These are phyloP conservation scores for Sugiyamaella sp. DNA, from an alignment of 1,139 yeast species.

Conservation along the genomic window DNA sequence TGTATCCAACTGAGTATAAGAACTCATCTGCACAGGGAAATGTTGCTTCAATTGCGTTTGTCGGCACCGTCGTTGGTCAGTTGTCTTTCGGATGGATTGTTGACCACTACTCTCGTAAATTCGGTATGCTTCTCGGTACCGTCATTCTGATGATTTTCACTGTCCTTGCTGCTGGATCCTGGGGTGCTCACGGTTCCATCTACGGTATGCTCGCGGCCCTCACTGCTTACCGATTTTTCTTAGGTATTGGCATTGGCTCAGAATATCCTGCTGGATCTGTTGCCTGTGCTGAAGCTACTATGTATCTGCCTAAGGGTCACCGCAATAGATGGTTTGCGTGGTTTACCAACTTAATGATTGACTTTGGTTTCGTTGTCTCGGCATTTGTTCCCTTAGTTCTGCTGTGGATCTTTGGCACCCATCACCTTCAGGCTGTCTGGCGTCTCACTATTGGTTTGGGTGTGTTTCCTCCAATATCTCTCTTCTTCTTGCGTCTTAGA, in stretches of 20 bases:
- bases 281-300: slow-evolving; percentile 91
- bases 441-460: slow-evolving; percentile 90
- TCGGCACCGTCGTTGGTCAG: slow-evolving; percentile 90
- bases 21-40: slow-evolving; percentile 71
- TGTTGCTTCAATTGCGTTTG: slow-evolving; percentile 87
- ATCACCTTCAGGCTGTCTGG: slow-evolving; percentile 84
- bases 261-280: slow-evolving; percentile 95
- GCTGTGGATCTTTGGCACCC: slow-evolving; percentile 74
- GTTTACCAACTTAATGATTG: slow-evolving; percentile 90
- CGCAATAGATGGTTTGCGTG: slow-evolving; percentile 88
- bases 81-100: slow-evolving; percentile 75
- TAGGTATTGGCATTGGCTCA: slow-evolving; percentile 78
- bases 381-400: slow-evolving; percentile 86
- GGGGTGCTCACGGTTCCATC: slow-evolving; percentile 68
- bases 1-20: slow-evolving; percentile 67
- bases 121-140: slow-evolving; percentile 80
- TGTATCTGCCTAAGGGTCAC: slow-evolving; percentile 71
- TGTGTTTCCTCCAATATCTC: slow-evolving; percentile 81
- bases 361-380: slow-evolving; percentile 79
- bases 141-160: slow-evolving; percentile 72
- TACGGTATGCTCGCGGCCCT: slow-evolving; percentile 79
- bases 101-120: slow-evolving; percentile 76
- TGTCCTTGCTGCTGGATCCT: slow-evolving; percentile 77
- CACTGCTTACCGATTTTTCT: slow-evolving; percentile 80
- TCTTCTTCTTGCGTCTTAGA: slow-evolving; percentile 75